phyloP scores from a whole-genome alignment of 2,329 filamentous ascomycete genomes.

The Epichloe gansuensis region DNA sequence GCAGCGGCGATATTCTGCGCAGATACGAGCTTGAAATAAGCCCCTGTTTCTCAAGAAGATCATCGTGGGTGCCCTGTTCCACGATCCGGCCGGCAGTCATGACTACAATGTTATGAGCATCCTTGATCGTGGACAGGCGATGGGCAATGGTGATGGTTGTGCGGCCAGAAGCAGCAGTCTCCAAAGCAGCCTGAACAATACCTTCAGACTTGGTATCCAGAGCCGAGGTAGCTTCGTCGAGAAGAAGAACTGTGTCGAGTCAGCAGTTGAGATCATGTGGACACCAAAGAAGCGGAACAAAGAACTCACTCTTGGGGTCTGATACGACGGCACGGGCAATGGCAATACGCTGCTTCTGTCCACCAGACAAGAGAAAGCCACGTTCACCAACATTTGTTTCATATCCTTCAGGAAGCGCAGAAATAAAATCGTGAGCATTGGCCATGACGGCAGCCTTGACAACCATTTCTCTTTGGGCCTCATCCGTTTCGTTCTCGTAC shows the following conservation, averaged over 20 bases:
- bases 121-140: conserved; percentile 84
- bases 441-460: conserved; percentile 77
- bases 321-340: conserved; percentile 86
- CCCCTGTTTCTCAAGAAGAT: conserved; percentile 56
- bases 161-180: conserved; percentile 70
- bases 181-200: conserved; percentile 84
- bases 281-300: background rate
- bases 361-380: conserved; percentile 83
- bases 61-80: conserved; percentile 81
- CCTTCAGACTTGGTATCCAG: conserved; percentile 92
- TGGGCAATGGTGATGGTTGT: conserved; percentile 97
- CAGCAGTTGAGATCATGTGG: background rate
- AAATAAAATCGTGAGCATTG: conserved; percentile 90
- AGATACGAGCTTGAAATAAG: conserved; percentile 77
- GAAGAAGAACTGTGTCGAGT: conserved; percentile 50
- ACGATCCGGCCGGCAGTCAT: conserved; percentile 78
- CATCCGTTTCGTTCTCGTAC: conserved; percentile 53
- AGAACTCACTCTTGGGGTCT: conserved; percentile 58
- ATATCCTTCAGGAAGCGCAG: conserved; percentile 71
- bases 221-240: conserved; percentile 90
- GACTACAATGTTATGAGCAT: conserved; percentile 92
- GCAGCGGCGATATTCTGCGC: conserved; percentile 69
- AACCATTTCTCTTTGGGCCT: conserved; percentile 59
- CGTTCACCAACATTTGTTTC: conserved; percentile 92
- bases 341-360: conserved; percentile 93